Evolutionary conservation across 2,329 filamentous ascomycete species (phyloP).

Genomic region (Dryadomyces quercivorus): DNA sequence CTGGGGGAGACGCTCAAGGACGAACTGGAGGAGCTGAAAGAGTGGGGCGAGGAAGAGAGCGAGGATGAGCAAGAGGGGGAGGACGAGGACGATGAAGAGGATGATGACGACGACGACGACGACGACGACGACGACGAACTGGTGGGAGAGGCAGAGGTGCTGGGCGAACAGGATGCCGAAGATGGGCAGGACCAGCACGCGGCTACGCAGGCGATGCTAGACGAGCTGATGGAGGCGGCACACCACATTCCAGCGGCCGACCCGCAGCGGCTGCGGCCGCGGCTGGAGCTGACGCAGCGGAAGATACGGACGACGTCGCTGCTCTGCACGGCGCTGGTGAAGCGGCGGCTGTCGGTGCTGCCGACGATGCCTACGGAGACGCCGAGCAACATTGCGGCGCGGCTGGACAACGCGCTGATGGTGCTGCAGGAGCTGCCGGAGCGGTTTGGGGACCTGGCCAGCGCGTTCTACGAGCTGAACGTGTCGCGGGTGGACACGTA

Average conservation of each 20-base stretch:
- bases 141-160: constrained; percentile 8
- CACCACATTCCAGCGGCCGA: constrained; percentile 52
- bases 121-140: constrained; percentile 14
- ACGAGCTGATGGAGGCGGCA: constrained; percentile 54
- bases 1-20: constrained; percentile 68
- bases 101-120: constrained; percentile 30
- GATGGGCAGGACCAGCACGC: constrained; percentile 19
- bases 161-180: constrained; percentile 3
- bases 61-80: constrained; percentile 38
- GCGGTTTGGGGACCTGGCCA: constrained; percentile 57
- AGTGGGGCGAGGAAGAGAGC: constrained; percentile 67
- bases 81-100: constrained; percentile 25
- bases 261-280: constrained; percentile 48
- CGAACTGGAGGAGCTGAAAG: constrained; percentile 73
- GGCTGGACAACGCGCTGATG: constrained; percentile 43
- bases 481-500: constrained; percentile 41
- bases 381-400: constrained; percentile 21
- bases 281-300: constrained; percentile 51
- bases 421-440: constrained; percentile 50
- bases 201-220: constrained; percentile 45
- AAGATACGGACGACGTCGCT: constrained; percentile 55
- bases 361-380: constrained; percentile 26
- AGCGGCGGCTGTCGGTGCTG: constrained; percentile 53
- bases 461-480: constrained; percentile 60
- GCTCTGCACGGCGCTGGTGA: constrained; percentile 57